Base-by-base conservation (phyloP, 495 filamentous ascomycete species). In the Immersiella caudata region DNA sequence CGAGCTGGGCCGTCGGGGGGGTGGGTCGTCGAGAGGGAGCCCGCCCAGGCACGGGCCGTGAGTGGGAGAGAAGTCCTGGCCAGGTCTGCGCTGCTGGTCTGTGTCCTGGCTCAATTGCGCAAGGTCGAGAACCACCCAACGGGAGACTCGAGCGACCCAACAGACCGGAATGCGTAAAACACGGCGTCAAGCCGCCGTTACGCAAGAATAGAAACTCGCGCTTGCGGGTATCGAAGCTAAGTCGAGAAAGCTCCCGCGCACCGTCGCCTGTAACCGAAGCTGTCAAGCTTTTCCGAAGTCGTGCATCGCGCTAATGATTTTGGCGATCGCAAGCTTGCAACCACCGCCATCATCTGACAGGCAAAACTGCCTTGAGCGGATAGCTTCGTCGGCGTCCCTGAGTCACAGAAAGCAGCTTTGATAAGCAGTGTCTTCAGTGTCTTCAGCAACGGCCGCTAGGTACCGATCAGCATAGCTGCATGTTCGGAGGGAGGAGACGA, bases 1-100 rank as follows among this genome's bases (percentile, higher is more conserved):
- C 33, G 2, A 12, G 35, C 36, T 16, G 59, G 59, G 63, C 52
- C 22, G 8, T 50, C 36, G 11, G 22, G 54, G 64, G 64, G 54
- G 63, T 66, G 60, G 36, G 67, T 50, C 16, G 56, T 60, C 61
- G 56, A 66, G 69, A 71, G 67, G 67, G 57, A 65, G 67, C 62
- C 68, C 26, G 62, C 49, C 54, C 56, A 33, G 62, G 57, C 24
- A 24, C 26, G 22, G 21, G 6, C 46, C 14, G 59, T 36, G 64
- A 29, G 27, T 11, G 26, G 6, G 52, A 24, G 49, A 22, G 27
- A 49, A 52, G 51, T 33, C 22, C 21, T 57, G 54, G 54, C 16
- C 54, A 18, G 12, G 54, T 25, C 40, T 46, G 40, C 11, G 6
- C 40, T 46, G 40, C 40, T 12, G 11, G 40, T 18, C 40, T 46